Conservation (phyloP, 1,284 basidiomycete genomes). For the Ceratorhiza oryzae-sativae region DNA sequence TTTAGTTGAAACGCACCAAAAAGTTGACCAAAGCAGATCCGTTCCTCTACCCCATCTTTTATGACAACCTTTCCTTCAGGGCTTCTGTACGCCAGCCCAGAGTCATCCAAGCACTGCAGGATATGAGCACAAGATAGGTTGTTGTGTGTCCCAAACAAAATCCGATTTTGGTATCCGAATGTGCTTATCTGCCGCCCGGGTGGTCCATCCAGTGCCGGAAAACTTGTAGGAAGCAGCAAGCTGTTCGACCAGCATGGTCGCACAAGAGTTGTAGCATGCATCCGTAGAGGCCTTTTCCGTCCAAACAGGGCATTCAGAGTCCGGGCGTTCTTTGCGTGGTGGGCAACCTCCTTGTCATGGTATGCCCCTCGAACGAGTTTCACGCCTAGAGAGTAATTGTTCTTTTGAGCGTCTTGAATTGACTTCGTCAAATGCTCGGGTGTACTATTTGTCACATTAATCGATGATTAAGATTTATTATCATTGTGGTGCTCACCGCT, state of each 20-base stretch:
- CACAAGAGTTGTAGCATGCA: constrained; percentile 76
- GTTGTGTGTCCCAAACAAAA: constrained; percentile 32
- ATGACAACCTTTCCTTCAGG: not conserved
- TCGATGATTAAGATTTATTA: not conserved
- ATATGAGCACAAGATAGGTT: constrained; percentile 21
- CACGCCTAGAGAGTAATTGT: constrained; percentile 84
- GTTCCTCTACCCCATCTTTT: constrained; percentile 12
- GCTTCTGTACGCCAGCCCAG: constrained; percentile 11
- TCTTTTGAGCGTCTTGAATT: constrained; percentile 68
- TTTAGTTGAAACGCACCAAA: constrained; percentile 62
- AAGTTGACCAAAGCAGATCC: constrained; percentile 73
- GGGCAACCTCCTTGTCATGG: constrained; percentile 70
- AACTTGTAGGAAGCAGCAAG: constrained; percentile 55
- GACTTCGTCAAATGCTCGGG: constrained; percentile 71
- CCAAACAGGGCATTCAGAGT: constrained; percentile 69
- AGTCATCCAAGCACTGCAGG: constrained; percentile 19
- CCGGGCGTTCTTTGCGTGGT: not conserved
- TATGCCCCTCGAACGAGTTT: constrained; percentile 97
- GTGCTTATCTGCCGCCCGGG: not conserved
- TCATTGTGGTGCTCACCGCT: constrained; percentile 57
- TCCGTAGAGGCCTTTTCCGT: constrained; percentile 77
- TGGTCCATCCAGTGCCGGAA: not conserved
- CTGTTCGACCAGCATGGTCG: constrained; percentile 65
- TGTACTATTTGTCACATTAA: constrained; percentile 56
- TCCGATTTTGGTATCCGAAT: not conserved